Evolutionary conservation across 768 basidiomycete genomes (phyloP).

Genomic region (Tricholoma sp.): DNA sequence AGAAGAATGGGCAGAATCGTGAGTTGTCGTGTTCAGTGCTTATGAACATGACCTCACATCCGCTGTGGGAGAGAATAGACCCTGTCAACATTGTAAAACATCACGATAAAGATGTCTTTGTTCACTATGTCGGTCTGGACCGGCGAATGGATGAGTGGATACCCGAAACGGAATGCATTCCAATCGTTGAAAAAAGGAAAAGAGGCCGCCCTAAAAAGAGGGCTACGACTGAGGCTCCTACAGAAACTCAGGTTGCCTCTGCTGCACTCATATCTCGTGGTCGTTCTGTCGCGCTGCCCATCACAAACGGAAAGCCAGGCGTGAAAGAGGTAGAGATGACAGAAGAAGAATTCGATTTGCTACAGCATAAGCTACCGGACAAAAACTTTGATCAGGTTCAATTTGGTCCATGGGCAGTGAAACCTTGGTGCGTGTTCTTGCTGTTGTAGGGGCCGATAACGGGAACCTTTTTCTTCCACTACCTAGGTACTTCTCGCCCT

Average conservation of each 20-base stretch:
- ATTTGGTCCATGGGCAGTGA: constrained; percentile 83
- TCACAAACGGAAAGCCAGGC: constrained; percentile 5
- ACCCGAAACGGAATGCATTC: constrained; percentile 36
- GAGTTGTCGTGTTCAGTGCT: constrained; percentile 11
- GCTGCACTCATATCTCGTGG: constrained; percentile 5
- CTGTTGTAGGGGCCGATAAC: neutral
- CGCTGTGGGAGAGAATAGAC: constrained; percentile 24
- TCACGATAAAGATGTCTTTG: constrained; percentile 50
- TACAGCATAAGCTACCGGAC: constrained; percentile 62
- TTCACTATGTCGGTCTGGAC: constrained; percentile 70
- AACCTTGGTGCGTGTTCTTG: constrained; percentile 64
- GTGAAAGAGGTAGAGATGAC: constrained; percentile 39
- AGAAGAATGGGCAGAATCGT: constrained; percentile 30
- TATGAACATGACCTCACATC: constrained; percentile 7
- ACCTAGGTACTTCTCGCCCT: constrained; percentile 89
- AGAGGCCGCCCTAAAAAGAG: constrained; percentile 17
- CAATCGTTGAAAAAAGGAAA: constrained; percentile 17
- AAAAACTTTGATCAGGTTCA: constrained; percentile 85
- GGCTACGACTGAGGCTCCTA: constrained; percentile 8
- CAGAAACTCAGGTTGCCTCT: constrained; percentile 6
- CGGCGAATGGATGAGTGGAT: constrained; percentile 77
- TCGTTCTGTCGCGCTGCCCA: constrained; percentile 7
- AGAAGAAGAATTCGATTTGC: constrained; percentile 67
- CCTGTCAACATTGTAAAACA: constrained; percentile 50
- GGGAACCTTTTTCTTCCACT: neutral